Evolutionary conservation across 1,139 yeast genomes (phyloP), one percentile per base, ranked within the genome.

Genomic region (Kodamaea sp.): DNA sequence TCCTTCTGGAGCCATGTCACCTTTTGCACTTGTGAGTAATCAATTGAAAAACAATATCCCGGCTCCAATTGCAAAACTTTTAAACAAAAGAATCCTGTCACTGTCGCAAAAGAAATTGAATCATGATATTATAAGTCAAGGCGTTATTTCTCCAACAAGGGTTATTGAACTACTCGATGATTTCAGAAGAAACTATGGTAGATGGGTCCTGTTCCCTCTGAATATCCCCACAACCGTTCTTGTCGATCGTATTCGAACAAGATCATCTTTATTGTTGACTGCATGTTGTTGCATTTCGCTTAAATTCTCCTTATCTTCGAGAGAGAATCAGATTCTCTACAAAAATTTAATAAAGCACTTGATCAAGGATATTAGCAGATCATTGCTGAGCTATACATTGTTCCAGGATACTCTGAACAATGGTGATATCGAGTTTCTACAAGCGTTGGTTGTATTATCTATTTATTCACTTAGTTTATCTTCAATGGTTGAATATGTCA

Each of bases 151-250:
- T 0, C 57, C 69, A 35, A 58, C 59, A 3, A 81, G 81, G 48
- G 77, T 78, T 0, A 52, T 70, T 7, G 70, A 67, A 27, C 58
- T 84, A 30, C 60, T 85, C 48, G 69, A 70, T 38, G 76, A 75
- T 39, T 85, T 85, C 54, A 64, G 85, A 36, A 74, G 79, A 41
- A 73, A 84, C 51, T 84, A 81, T 52, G 88, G 89, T 7, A 66
- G 86, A 30, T 85, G 95, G 95, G 81, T 84, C 3, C 80, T 86
- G 42, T 79, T 85, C 39, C 89, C 92, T 0, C 72, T 75, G 32
- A 65, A 65, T 22, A 57, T 76, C 29, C 61, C 79, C 2, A 72
- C 83, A 0, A 73, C 64, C 12, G 67, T 62, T 22, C 60, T 85
- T 29, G 65, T 84, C 7, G 73, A 67, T n/a, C 59, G 75, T 29